Conservation (phyloP, 768 basidiomycete species). For the Glaciozyma antarctica region DNA sequence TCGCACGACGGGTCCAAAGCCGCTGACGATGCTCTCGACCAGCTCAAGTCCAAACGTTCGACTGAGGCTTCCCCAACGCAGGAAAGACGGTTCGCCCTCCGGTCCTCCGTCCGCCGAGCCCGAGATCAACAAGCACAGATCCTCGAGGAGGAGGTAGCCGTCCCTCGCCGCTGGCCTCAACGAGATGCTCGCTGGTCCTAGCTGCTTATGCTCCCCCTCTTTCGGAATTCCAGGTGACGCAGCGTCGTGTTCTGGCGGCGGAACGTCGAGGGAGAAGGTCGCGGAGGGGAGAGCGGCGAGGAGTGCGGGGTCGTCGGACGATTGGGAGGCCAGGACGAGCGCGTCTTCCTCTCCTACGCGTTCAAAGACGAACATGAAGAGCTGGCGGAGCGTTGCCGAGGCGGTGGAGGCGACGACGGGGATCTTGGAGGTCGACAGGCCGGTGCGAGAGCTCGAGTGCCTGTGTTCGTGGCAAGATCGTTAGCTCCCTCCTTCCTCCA, state of each 20-base stretch:
- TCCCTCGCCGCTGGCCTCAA: constrained; percentile 72
- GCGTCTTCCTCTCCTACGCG: constrained; percentile 75
- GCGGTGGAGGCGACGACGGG: constrained; percentile 95
- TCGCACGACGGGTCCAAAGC: constrained; percentile 76
- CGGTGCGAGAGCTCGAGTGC: constrained; percentile 64
- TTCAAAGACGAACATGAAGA: constrained; percentile 97
- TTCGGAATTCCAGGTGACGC: neutral
- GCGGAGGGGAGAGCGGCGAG: constrained; percentile 5
- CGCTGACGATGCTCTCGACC: constrained; percentile 90
- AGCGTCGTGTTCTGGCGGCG: constrained; percentile 21
- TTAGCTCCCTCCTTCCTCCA: neutral
- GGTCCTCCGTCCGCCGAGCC: constrained; percentile 40
- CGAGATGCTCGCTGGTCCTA: constrained; percentile 32
- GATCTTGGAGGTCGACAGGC: constrained; percentile 85
- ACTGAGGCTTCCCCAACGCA: constrained; percentile 70
- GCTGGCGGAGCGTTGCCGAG: constrained; percentile 85
- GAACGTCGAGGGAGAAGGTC: constrained; percentile 19
- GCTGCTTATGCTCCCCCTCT: neutral
- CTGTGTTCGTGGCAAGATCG: neutral
- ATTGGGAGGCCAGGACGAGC: constrained; percentile 31
- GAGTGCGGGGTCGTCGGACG: neutral
- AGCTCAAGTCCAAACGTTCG: constrained; percentile 95
- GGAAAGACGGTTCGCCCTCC: constrained; percentile 59
- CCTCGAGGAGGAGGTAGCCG: constrained; percentile 80
- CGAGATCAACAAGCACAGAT: constrained; percentile 79